Base-by-base conservation (phyloP, 768 basidiomycete species). In the Suillus lakei region DNA sequence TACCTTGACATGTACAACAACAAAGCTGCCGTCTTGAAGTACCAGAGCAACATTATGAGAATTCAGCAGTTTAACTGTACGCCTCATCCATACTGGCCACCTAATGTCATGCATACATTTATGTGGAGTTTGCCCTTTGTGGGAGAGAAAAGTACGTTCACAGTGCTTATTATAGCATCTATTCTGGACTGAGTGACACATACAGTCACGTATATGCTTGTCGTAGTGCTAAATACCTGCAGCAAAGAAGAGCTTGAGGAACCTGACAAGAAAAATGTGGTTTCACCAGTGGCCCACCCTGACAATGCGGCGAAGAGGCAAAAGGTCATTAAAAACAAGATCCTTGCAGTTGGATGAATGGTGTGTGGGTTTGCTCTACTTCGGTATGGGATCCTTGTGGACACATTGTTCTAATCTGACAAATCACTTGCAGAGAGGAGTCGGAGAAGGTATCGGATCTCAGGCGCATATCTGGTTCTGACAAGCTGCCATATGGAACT, bases 81-180 rank as follows among this genome's bases (percentile, higher is more conserved):
- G 2, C 96, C 96, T 15, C 96, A 98, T 72, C 91, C 91, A 9
- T 99, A 98, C 76, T 99, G 97, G 97, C 81, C 99, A 62, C 98
- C 98, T 5, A 99, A 99, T 78, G 99, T 99, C 74, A 98, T 99
- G 96, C 97, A 99, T 71, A 96, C 96, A 28, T 99, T 99, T 75
- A 98, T 97, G 0, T 99, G 98, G 98, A 93, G 91, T 82, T 78
- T 99, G 65, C 98, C 98, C 1, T 99, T 99, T 73, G 98, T 99
- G 8, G 98, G 96, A 68, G 93, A 96, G 78, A 99, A 99, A 81
- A 99, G 97, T 95, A 70, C 69, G 87, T 58, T 44, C 15, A 32
- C 26, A 23, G 18, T 39, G 61, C 48, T 43, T 9, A 41, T 55
- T 21, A 32, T 30, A 16, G 12, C 15, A 2, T 36, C 21, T 55